phyloP scores from a whole-genome alignment of 305 asterid genomes.

The Solanum hybrid region DNA sequence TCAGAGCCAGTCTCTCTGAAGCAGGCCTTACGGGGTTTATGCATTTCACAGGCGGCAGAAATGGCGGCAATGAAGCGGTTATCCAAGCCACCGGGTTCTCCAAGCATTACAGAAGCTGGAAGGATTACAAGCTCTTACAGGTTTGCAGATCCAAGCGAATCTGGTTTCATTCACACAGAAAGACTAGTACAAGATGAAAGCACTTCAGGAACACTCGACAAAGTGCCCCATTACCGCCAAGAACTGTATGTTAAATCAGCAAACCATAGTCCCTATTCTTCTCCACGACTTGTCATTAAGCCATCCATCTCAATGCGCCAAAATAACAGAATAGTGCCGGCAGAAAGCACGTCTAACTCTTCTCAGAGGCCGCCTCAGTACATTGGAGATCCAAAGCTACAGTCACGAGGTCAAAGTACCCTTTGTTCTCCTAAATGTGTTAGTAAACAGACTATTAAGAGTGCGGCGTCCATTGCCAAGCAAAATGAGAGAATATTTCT shows the following conservation, averaged over 20 bases:
- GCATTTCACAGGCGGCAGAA: conserved; percentile 96
- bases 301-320: conserved; percentile 5
- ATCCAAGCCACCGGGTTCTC: conserved; percentile 62
- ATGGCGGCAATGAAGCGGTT: conserved; percentile 66
- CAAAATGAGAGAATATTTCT: neutral
- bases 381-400: conserved; percentile 15
- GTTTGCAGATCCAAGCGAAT: conserved; percentile 45
- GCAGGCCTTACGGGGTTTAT: conserved; percentile 82
- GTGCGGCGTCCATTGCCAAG: conserved; percentile 9
- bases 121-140: conserved; percentile 26
- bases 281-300: conserved; percentile 16
- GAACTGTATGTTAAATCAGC: conserved; percentile 24
- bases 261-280: conserved; percentile 25
- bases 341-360: conserved; percentile 24
- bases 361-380: neutral
- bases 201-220: conserved; percentile 16
- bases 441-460: conserved; percentile 17
- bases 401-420: conserved; percentile 27
- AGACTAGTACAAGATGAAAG: conserved; percentile 25
- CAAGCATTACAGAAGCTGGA: conserved; percentile 53
- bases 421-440: conserved; percentile 20
- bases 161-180: conserved; percentile 24
- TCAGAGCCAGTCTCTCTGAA: conserved; percentile 80
- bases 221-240: conserved; percentile 4
- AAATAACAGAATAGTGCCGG: conserved; percentile 15